Conservation (phyloP, 2,329 filamentous ascomycete species). For the Pseudodiploospora longispora region DNA sequence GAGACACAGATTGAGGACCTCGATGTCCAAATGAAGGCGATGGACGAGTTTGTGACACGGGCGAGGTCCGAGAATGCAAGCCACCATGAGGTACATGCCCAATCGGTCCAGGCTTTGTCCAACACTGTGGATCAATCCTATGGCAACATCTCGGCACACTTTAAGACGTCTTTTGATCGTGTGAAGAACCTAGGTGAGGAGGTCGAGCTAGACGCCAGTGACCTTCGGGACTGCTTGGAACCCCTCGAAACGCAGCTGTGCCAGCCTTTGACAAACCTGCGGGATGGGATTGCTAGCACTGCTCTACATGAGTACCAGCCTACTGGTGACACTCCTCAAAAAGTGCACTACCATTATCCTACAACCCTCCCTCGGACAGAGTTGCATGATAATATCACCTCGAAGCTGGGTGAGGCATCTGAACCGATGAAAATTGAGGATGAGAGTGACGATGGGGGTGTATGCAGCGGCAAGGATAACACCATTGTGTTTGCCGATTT, state of each 20-base stretch:
- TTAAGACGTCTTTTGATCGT: conserved; percentile 59
- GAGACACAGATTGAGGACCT: conserved; percentile 84
- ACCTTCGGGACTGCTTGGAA: conserved; percentile 52
- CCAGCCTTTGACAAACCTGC: conserved; percentile 62
- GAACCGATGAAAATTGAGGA: not conserved
- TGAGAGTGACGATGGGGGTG: conserved; percentile 1
- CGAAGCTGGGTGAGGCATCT: conserved; percentile 27
- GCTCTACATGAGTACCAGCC: conserved; percentile 70
- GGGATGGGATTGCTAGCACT: conserved; percentile 57
- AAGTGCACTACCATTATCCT: conserved; percentile 73
- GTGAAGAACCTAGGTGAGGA: conserved; percentile 62
- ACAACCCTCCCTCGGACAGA: conserved; percentile 68
- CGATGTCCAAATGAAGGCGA: conserved; percentile 75
- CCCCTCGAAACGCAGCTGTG: conserved; percentile 54
- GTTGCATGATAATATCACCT: conserved; percentile 36
- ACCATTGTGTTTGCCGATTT: conserved; percentile 36
- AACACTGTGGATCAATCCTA: conserved; percentile 66
- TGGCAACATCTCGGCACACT: conserved; percentile 59
- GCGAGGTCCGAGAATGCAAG: conserved; percentile 72
- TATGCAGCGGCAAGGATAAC: conserved; percentile 22
- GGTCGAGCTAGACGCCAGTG: conserved; percentile 51
- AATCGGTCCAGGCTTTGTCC: conserved; percentile 59
- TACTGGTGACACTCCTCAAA: conserved; percentile 81
- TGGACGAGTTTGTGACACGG: conserved; percentile 83
- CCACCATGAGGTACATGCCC: conserved; percentile 62